Evolutionary conservation across 1,284 basidiomycete genomes (phyloP).

Genomic region (Ceratobasidium sp.): DNA sequence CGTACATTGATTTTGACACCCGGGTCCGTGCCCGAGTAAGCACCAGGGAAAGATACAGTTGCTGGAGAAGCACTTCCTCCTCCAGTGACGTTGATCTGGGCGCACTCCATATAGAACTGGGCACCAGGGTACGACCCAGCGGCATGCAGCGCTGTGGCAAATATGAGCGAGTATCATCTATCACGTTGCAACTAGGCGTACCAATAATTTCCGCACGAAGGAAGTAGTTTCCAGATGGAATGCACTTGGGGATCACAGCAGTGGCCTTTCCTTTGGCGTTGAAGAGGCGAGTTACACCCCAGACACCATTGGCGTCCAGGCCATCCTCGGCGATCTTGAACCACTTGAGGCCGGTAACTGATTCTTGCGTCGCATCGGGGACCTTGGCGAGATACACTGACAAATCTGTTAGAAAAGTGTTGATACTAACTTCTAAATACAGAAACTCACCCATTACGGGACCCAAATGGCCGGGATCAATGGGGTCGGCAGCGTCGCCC

Average conservation of each 20-base stretch:
- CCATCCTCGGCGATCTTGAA: conserved; percentile 66
- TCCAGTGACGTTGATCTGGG: conserved; percentile 45
- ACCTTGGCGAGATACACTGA: conserved; percentile 63
- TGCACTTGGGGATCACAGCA: conserved; percentile 40
- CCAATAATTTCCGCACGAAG: conserved; percentile 40
- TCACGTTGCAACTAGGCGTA: neutral
- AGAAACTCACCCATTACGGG: conserved; percentile 32
- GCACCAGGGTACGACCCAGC: conserved; percentile 32
- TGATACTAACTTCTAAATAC: neutral
- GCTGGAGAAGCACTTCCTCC: conserved; percentile 50
- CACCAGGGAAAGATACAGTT: conserved; percentile 70
- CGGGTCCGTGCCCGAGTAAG: conserved; percentile 68
- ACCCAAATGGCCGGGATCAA: conserved; percentile 33
- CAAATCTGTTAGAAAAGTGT: neutral
- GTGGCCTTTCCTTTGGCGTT: conserved; percentile 33
- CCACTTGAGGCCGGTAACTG: conserved; percentile 59
- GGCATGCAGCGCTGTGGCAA: conserved; percentile 15
- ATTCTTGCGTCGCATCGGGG: conserved; percentile 59
- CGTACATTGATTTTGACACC: conserved; percentile 58
- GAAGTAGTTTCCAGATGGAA: conserved; percentile 39
- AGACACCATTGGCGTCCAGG: conserved; percentile 47
- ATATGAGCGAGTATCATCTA: no score
- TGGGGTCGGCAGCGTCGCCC: conserved; percentile 43
- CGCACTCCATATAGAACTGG: conserved; percentile 42
- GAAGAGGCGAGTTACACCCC: conserved; percentile 25